These are phyloP conservation scores for Oxalis stricta DNA, from an alignment of 441 rosid species.

Conservation along the genomic window DNA sequence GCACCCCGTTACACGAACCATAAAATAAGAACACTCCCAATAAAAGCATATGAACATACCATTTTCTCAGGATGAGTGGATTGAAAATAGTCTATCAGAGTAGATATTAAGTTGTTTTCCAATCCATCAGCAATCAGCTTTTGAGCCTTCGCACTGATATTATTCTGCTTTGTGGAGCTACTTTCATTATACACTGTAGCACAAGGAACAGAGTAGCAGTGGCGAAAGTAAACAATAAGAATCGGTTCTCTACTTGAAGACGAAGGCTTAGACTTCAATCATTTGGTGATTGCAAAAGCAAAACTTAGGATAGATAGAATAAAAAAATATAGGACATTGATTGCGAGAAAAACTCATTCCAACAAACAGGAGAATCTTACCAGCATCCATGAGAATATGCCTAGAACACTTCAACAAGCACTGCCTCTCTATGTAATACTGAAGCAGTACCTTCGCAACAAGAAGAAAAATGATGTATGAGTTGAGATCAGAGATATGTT, in stretches of 20 bases:
- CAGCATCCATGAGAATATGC: slow-evolving; percentile 62
- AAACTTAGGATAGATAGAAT: neutral
- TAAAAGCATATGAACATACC: slow-evolving; percentile 23
- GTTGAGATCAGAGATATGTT: neutral
- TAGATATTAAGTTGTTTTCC: slow-evolving; percentile 48
- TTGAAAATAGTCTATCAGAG: slow-evolving; percentile 45
- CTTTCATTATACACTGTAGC: slow-evolving; percentile 48
- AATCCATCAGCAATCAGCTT: slow-evolving; percentile 79
- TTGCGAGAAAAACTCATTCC: neutral
- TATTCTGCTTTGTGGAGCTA: slow-evolving; percentile 31
- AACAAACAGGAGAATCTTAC: slow-evolving; percentile 32
- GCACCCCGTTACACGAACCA: too few relatives aligned
- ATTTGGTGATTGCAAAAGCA: slow-evolving; percentile 1
- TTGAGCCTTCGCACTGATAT: slow-evolving; percentile 31
- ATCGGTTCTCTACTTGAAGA: slow-evolving; percentile 2
- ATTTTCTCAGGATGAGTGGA: slow-evolving; percentile 54
- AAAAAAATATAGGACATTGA: neutral
- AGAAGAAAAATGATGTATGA: slow-evolving; percentile 7
- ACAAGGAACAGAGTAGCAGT: slow-evolving; percentile 5
- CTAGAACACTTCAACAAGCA: slow-evolving; percentile 93
- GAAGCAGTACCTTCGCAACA: slow-evolving; percentile 55
- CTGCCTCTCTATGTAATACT: slow-evolving; percentile 84
- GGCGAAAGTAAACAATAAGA: neutral
- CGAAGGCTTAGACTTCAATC: neutral
- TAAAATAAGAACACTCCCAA: neutral